Base-by-base conservation (phyloP, 768 basidiomycete genomes). In the Leccinellum albellum region DNA sequence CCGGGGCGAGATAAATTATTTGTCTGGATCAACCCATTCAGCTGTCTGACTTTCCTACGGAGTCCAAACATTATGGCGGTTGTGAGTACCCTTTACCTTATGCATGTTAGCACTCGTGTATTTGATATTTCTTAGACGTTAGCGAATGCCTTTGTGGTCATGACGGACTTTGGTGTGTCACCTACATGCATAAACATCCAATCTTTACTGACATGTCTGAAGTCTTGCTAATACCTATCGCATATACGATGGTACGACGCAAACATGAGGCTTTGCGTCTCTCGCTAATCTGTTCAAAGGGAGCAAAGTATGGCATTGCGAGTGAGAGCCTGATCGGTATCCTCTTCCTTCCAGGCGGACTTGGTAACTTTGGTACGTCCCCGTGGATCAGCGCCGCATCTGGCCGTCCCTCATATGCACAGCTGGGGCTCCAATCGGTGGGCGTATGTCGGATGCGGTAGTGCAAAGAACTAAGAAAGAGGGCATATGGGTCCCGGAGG, bases 401-500 rank as follows among this genome's bases (percentile, higher is more conserved):
- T 14, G n/a, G n/a, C 17, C 37, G n/a, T 40, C 40, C 9, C 21
- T 52, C 42, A 59, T 40, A 3, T 15, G 12, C 7, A 4, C 50
- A 88, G 85, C 82, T 48, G 86, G 87, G 1, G 82, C 86, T 3
- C 80, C 82, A 3, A 59, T 86, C 6, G 78, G 83, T 0, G 87
- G 88, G 1, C 74, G 74, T 17, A 57, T 87, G 0, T 88, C 88
- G 0, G 88, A 89, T 66, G 58, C 62, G 21, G 70, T 78, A 0
- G 73, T 90, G 23, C 70, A 78, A 17, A 66, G 63, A 40, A 83
- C 80, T 71, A 78, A 78, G 15, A 69, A 74, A 48, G 65, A 72
- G 0, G 86, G 85, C 1, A 61, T 74, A 2, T 87, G 84, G 85
- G 78, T 82, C 44, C 87, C 87, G 0, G 87, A 90, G 67, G 88